Percentiles rank a stretch among this genome's conserved stretches.
These are phyloP conservation scores for Aspergillus diversus DNA, from an alignment of 495 filamentous ascomycete genomes.

Conservation along the genomic window DNA sequence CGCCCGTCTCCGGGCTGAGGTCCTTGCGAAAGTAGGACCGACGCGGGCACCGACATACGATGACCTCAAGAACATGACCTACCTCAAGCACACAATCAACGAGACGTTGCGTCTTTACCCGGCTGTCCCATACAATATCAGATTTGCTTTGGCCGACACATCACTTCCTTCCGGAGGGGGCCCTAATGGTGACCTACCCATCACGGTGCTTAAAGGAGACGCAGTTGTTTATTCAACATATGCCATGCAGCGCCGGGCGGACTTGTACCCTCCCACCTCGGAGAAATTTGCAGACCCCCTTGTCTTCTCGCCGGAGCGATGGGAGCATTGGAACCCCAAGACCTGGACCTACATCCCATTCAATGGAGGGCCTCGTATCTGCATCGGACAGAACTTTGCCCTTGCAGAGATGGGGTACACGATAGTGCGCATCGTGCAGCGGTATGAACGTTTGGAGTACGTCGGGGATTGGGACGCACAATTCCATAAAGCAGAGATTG, in stretches of 20 bases:
- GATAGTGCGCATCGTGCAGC: constrained; percentile 15
- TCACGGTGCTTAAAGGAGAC: constrained; percentile 15
- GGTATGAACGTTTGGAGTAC: constrained; percentile 14
- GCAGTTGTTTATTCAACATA: constrained; percentile 13
- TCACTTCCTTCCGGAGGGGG: constrained; percentile 11
- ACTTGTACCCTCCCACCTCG: constrained; percentile 11
- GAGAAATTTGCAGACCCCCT: constrained; percentile 13
- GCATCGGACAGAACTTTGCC: constrained; percentile 20
- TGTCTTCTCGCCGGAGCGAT: constrained; percentile 13
- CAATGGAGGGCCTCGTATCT: constrained; percentile 16
- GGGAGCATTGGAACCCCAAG: constrained; percentile 8
- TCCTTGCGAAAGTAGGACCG: constrained; percentile 9
- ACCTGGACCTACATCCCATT: constrained; percentile 15
- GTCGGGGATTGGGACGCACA: constrained; percentile 12
- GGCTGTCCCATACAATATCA: constrained; percentile 15
- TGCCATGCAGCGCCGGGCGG: constrained; percentile 16
- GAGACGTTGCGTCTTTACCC: constrained; percentile 15
- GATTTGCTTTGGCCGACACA: constrained; percentile 10
- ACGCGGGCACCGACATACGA: constrained; percentile 8
- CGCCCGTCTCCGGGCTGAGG: constrained; percentile 4
- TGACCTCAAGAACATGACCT: constrained; percentile 13
- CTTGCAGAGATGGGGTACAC: constrained; percentile 19
- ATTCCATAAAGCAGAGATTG: constrained; percentile 15
- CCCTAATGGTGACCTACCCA: constrained; percentile 14
- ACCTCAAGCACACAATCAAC: constrained; percentile 16